Conservation (phyloP, 2,329 filamentous ascomycete species). For the Immersiporthe knoxdaviesiana region DNA sequence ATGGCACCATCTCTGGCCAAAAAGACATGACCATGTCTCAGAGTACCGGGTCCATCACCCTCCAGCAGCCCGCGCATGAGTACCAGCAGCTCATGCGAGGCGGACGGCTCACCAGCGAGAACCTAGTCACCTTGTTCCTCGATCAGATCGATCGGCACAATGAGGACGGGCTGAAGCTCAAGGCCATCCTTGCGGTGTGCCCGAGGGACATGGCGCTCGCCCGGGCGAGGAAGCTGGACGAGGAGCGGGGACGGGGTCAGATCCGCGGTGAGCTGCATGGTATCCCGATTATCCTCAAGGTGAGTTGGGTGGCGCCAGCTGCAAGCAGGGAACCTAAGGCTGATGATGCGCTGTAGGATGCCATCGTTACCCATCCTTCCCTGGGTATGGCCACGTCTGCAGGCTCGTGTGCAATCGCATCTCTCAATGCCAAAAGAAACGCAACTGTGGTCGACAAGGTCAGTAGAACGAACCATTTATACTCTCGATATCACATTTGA, state of each 20-base stretch:
- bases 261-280: slow-evolving; percentile 45
- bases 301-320: background rate
- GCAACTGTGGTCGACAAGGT: slow-evolving; percentile 41
- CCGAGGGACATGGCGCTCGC: slow-evolving; percentile 41
- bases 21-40: background rate
- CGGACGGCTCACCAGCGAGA: slow-evolving; percentile 31
- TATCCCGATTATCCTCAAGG: slow-evolving; percentile 46
- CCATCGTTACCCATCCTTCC: slow-evolving; percentile 42
- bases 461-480: background rate
- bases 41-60: slow-evolving; percentile 2
- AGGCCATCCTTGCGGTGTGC: slow-evolving; percentile 43
- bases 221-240: slow-evolving; percentile 43
- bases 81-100: slow-evolving; percentile 21
- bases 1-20: background rate
- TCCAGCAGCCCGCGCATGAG: slow-evolving; percentile 24
- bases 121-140: slow-evolving; percentile 31
- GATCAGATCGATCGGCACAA: slow-evolving; percentile 35
- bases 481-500: background rate
- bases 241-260: slow-evolving; percentile 41
- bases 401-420: slow-evolving; percentile 44
- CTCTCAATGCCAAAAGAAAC: slow-evolving; percentile 41
- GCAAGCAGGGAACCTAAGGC: too few relatives aligned
- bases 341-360: slow-evolving; percentile 35
- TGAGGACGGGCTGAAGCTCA: slow-evolving; percentile 28
- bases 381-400: slow-evolving; percentile 46